These are phyloP conservation scores for Agaricus blazei DNA, from an alignment of 768 basidiomycete genomes.

Conservation along the genomic window DNA sequence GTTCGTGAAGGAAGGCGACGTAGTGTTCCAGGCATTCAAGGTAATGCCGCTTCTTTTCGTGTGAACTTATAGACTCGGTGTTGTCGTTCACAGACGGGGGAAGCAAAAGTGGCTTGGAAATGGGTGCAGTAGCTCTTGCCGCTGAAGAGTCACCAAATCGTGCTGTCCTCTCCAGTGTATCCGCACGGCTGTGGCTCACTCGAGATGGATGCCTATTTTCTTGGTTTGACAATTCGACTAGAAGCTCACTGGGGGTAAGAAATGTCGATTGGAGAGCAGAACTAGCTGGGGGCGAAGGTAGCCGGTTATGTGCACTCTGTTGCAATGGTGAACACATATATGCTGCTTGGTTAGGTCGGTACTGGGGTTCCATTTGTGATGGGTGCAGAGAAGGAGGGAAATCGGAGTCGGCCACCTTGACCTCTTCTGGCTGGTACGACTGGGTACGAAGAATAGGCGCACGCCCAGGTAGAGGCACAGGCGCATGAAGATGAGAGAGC, in stretches of 20 bases:
- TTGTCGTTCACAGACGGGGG: background rate
- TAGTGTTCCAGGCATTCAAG: constrained; percentile 72
- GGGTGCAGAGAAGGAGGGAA: background rate
- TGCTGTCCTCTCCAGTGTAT: constrained; percentile 48
- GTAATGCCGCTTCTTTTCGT: constrained; percentile 74
- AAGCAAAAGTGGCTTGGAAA: background rate
- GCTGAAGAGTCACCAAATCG: constrained; percentile 32
- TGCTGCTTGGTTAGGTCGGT: background rate
- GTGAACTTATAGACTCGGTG: constrained; percentile 71
- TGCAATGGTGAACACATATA: background rate
- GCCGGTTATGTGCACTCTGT: background rate
- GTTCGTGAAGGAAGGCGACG: constrained; percentile 59
- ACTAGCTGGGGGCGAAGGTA: background rate
- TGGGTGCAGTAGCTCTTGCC: background rate
- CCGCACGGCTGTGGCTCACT: background rate
- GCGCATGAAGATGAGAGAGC: background rate
- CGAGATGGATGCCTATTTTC: background rate
- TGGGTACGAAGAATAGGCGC: background rate
- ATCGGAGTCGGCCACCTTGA: background rate
- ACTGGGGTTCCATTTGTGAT: background rate
- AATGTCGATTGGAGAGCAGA: constrained; percentile 31
- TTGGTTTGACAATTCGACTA: constrained; percentile 35
- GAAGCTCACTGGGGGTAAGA: constrained; percentile 62
- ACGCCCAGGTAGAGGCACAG: background rate
- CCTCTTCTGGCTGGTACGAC: background rate